Base-by-base conservation (phyloP, 2,329 filamentous ascomycete species). In the Fonsecaea nubica region DNA sequence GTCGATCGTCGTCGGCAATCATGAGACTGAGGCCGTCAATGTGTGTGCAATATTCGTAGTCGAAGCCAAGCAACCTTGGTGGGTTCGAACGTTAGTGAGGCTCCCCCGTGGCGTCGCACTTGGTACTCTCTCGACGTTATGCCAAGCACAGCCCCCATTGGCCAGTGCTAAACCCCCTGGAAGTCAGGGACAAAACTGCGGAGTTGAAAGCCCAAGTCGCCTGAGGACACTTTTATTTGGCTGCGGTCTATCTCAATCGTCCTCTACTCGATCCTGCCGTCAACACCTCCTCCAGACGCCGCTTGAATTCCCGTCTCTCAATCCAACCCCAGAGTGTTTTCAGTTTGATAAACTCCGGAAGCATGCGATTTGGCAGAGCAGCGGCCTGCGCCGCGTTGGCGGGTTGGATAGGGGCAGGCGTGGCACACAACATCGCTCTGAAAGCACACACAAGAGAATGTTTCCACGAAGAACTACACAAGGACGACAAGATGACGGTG, bases 401-500 rank as follows among this genome's bases (percentile, higher is more conserved):
- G 77, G 83, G 76, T 53, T 80, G 77, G 75, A 76, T 89, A 74
- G 86, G 87, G 74, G 85, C 89, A 72, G 85, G 87, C 69, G 79
- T 87, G 72, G 92, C 92, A 74, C 95, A 99, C 87, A 98, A 96
- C 84, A 98, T 99, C 81, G 92, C 95, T 79, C 89, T 99, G 76
- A 90, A 90, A 70, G 90, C 93, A 74, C 93, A 99, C 82, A 92
- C 92, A 76, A 88, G 93, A 81, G 95, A 99, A 84, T 99, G 95
- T 85, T 99, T 98, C 86, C 92, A 97, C 84, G 95, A 99, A 83
- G 81, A 85, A 74, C 88, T 99, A 67, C 94, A 96, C 84, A 88
- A 86, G 78, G 95, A 97, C 80, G 95, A 99, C 84, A 92, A 90
- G 81, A 99, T 99, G 95, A 97, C 93, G 8, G 93, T 99, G 67